phyloP scores from a whole-genome alignment of 2,329 filamentous ascomycete genomes.

The Fusarium globosum region DNA sequence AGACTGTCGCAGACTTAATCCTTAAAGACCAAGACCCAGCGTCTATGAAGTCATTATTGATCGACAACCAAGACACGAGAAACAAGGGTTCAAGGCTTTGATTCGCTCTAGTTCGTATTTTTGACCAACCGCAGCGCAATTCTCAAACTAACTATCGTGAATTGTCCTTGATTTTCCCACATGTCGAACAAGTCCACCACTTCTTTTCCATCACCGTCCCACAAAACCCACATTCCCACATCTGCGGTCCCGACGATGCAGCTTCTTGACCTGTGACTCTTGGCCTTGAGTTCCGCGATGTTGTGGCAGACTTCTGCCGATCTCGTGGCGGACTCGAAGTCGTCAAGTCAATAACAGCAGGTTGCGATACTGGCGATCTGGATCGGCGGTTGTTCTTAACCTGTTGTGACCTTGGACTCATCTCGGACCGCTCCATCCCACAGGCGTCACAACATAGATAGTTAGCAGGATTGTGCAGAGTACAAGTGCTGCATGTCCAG shows the following conservation, averaged over 20 bases:
- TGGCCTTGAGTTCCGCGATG: conserved; percentile 3
- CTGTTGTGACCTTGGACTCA: conserved; percentile 21
- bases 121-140: conserved; percentile 7
- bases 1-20: conserved; percentile 11
- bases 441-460: conserved; percentile 69
- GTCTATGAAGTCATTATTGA: conserved; percentile 42
- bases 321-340: conserved; percentile 48
- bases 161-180: conserved; percentile 65
- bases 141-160: conserved; percentile 48
- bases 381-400: conserved; percentile 32
- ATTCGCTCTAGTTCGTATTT: conserved; percentile 15
- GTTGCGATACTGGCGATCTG: conserved; percentile 22
- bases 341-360: conserved; percentile 50
- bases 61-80: conserved; percentile 8
- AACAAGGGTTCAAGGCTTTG: conserved; percentile 25
- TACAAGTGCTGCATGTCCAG: conserved; percentile 68
- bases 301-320: conserved; percentile 4
- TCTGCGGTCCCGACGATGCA: conserved; percentile 40
- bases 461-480: conserved; percentile 63
- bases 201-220: conserved; percentile 62
- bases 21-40: not conserved
- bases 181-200: conserved; percentile 68
- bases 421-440: conserved; percentile 53
- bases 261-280: conserved; percentile 4
- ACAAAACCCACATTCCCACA: conserved; percentile 66